Base-by-base conservation (phyloP, 257 asterid species). In the Coffea eugenioides region DNA sequence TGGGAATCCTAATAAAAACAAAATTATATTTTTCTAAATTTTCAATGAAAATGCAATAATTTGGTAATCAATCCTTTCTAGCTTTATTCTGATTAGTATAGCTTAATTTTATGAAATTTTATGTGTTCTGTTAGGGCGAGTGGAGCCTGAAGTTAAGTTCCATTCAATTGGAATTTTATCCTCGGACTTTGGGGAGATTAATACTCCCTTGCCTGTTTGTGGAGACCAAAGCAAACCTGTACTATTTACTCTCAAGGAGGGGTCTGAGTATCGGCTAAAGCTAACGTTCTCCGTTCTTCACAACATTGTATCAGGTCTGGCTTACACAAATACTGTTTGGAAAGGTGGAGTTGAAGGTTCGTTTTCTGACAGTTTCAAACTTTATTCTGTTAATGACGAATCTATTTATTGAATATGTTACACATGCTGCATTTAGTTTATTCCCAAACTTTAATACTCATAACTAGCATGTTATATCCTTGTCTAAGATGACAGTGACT, bases 141-240 rank as follows among this genome's bases (percentile, higher is more conserved):
- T 85, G 94, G 96, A 91, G 84, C 93, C 97, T 45, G 93, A 92
- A 81, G 97, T 92, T 74, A 87, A 85, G 81, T 92, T 92, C 76
- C 91, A 86, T 27, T 89, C 96, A 11, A 82, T 92, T 66, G 96
- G 93, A 67, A 92, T 92, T 27, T 27, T 91, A 75, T 91, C 96
- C 54, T 79, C 88, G 18, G 90, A 91, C 85, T 85, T 87, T 71
- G 96, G 89, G 80, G 96, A 92, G 89, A 85, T 89, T 39, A 88
- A 73, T 72, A 90, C 90, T 79, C 96, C 93, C 1, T 87, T 91
- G 75, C 97, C 94, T 39, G 80, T 88, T 6, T 66, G 75, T 43
- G 92, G 86, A 87, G 82, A 80, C 73, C 88, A 82, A 43, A 78
- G 87, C 82, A 88, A 89, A 80, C 46, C 74, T 27, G 76, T 82